Evolutionary conservation across 371 early-diverging fungal genomes (phyloP), one percentile per base, ranked within the genome.

Genomic region (Mucor sp.): DNA sequence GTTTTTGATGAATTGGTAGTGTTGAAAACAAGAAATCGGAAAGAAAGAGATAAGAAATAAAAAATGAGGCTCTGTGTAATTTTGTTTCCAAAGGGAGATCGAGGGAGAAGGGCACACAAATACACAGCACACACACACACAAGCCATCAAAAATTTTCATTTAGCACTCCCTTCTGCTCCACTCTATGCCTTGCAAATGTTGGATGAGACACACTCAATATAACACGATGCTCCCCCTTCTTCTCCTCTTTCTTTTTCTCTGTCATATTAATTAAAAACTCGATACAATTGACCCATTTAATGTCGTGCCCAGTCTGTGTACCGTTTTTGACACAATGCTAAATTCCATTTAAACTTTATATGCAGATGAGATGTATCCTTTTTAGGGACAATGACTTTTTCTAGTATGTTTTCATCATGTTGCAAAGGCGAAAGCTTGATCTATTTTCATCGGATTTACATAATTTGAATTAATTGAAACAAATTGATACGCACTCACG

Each of bases 321-420:
- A 47, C 47, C 47, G 21, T 47, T 47, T 47, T 47, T 47, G 47
- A 47, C 47, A 47, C 47, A 47, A 21, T 47, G 47, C 47, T 21
- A 47, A 47, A 47, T 47, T 47, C 47, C 47, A 47, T 47, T 47
- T 47, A 47, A 47, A 47, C 47, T 47, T 47, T 47, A 47, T 47
- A 47, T 47, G 47, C 47, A 47, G 47, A 47, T 47, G 47, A 47
- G 47, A 21, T 21, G 21, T 47, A 21, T 47, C 47, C 47, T 47
- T 47, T 41, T 47, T 47, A 47, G 47, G 47, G 47, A 9, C 47
- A 47, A 21, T 47, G 21, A 3, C 9, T 47, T 47, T 41, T 4
- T 41, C 41, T 17, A 41, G 41, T 41, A 17, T 41, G 9, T 17
- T 9, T 41, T 17, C 17, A 41, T 41, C 17, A 17, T 41, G 6